These are phyloP conservation scores for Cladobotryum mycophilum DNA, from an alignment of 2,329 filamentous ascomycete genomes.

Conservation along the genomic window DNA sequence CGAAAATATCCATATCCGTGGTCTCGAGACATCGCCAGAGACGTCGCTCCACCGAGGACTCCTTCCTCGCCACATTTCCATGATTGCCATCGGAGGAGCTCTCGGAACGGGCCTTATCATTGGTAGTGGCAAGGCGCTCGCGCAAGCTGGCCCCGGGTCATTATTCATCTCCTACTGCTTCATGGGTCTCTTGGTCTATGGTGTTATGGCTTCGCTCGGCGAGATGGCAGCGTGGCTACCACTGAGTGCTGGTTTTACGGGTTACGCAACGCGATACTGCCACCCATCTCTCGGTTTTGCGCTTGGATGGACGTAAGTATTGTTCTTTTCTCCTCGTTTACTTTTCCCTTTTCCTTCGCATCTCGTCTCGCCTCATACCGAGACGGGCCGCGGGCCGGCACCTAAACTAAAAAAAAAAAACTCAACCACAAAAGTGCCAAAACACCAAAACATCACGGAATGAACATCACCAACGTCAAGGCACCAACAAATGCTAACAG, in stretches of 20 bases:
- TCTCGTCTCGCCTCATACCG: too few species aligned
- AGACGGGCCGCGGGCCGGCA: too few species aligned
- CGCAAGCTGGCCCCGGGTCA: conserved; percentile 53
- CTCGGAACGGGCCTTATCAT: conserved; percentile 71
- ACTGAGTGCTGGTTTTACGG: conserved; percentile 71
- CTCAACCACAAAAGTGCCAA: too few species aligned
- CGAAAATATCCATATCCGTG: conserved; percentile 34
- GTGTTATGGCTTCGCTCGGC: conserved; percentile 75
- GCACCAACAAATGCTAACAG: neutral
- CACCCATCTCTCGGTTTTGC: conserved; percentile 77
- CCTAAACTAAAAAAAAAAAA: too few species aligned
- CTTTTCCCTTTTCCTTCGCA: too few species aligned
- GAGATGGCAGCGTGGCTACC: conserved; percentile 84
- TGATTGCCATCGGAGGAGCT: conserved; percentile 67
- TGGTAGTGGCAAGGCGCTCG: conserved; percentile 53
- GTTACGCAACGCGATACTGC: conserved; percentile 72
- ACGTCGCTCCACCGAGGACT: conserved; percentile 46
- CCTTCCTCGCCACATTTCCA: conserved; percentile 49
- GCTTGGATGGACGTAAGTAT: conserved; percentile 61
- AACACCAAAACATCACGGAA: too few species aligned
- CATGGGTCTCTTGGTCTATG: conserved; percentile 66
- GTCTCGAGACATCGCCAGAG: conserved; percentile 43
- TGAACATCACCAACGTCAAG: neutral
- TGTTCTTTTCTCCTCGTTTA: too few species aligned
- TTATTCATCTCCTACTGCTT: conserved; percentile 66